Percentiles rank a stretch among this genome's conserved stretches.
These are phyloP conservation scores for Dittrichia graveolens DNA, from an alignment of 129 eudicot species.

Conservation along the genomic window DNA sequence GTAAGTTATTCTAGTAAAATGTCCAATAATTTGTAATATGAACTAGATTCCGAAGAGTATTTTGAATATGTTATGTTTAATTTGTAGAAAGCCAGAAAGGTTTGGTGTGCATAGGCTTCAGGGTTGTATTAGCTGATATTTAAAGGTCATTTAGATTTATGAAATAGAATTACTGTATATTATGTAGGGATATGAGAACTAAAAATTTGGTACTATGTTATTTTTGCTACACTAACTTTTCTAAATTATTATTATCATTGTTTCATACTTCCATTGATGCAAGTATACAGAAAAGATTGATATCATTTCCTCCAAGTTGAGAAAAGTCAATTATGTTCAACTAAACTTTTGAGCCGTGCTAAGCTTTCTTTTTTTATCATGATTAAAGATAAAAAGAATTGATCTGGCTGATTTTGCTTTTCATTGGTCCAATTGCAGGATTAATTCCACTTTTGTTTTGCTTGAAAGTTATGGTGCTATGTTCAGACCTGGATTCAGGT, in stretches of 20 bases:
- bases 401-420: constrained; percentile 28
- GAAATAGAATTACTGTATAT: too few species aligned
- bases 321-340: background rate
- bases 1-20: background rate
- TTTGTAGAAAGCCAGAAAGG: too few species aligned
- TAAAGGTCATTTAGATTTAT: too few species aligned
- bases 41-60: too few species aligned
- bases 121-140: too few species aligned
- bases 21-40: background rate
- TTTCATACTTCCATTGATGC: background rate
- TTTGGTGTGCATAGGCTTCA: too few species aligned
- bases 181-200: too few species aligned
- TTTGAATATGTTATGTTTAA: too few species aligned
- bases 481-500: constrained; percentile 21
- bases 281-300: background rate
- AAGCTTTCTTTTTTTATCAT: constrained; percentile 13
- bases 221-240: too few species aligned
- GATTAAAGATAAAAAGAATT: constrained; percentile 12
- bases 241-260: too few species aligned
- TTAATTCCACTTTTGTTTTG: constrained; percentile 11
- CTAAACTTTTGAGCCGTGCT: constrained; percentile 21
- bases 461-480: background rate
- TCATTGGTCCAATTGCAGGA: constrained; percentile 39
- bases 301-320: background rate
- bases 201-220: too few species aligned